phyloP scores from a whole-genome alignment of 2,329 filamentous ascomycete species.

The Paraphoma chrysanthemicola region DNA sequence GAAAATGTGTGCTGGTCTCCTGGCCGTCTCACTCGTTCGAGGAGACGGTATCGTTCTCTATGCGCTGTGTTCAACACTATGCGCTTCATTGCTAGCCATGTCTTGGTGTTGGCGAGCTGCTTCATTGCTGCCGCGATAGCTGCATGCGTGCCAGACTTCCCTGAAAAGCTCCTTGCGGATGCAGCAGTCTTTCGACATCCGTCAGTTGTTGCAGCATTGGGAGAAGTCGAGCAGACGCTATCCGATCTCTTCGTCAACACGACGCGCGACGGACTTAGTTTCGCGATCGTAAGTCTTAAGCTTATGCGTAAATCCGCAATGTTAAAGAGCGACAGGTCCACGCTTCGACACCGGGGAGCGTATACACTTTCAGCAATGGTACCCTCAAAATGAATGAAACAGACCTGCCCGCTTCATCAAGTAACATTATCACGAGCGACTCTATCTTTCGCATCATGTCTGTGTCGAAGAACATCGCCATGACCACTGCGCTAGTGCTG shows the following conservation, averaged over 20 bases:
- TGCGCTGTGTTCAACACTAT: not conserved
- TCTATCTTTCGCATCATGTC: constrained; percentile 41
- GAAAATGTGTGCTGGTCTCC: not conserved
- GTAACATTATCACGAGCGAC: constrained; percentile 31
- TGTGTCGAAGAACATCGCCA: constrained; percentile 37
- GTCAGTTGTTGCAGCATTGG: constrained; percentile 29
- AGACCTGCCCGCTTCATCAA: not conserved
- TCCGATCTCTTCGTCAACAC: constrained; percentile 23
- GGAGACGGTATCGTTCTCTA: not conserved
- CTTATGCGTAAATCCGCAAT: not conserved
- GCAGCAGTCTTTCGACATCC: constrained; percentile 25
- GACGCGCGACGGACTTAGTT: constrained; percentile 38
- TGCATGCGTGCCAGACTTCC: constrained; percentile 36
- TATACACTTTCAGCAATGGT: constrained; percentile 37
- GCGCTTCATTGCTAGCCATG: not conserved
- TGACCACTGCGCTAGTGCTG: constrained; percentile 29
- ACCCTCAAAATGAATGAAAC: constrained; percentile 41
- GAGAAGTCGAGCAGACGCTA: constrained; percentile 24
- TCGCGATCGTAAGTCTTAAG: constrained; percentile 33
- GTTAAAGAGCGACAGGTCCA: constrained; percentile 27
- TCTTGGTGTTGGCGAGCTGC: constrained; percentile 2
- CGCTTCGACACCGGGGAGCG: constrained; percentile 25
- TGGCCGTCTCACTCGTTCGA: not conserved
- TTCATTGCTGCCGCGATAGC: constrained; percentile 5
- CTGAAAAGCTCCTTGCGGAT: constrained; percentile 25